A percentile compares a stretch with the other conserved stretches of the same genome.
Conservation (phyloP, 1,139 yeast species). For the Yamadazyma diddensiae region DNA sequence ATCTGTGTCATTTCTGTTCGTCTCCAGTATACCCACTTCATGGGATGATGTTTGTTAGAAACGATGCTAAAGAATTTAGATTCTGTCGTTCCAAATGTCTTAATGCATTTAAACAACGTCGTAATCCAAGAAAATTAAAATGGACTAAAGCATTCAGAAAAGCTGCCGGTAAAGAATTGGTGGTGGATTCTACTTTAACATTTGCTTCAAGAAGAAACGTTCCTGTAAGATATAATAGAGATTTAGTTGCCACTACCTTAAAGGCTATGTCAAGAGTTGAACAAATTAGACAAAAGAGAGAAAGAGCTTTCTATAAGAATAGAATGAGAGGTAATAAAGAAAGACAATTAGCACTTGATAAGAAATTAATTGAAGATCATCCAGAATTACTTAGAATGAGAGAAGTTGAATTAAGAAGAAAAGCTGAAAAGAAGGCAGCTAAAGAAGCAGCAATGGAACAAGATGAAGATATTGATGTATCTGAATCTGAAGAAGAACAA, state of each 20-base stretch:
- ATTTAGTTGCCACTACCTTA: slow-evolving; percentile 88
- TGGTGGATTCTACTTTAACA: slow-evolving; percentile 93
- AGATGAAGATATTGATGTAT: slow-evolving; percentile 41
- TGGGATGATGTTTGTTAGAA: slow-evolving; percentile 96
- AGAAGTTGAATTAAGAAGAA: slow-evolving; percentile 86
- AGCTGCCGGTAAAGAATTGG: slow-evolving; percentile 98
- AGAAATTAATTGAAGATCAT: slow-evolving; percentile 80
- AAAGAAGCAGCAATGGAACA: slow-evolving; percentile 51
- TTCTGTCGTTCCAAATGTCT: slow-evolving; percentile 99
- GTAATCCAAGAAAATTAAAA: slow-evolving; percentile 96
- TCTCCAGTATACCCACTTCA: slow-evolving; percentile 97
- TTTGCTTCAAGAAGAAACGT: slow-evolving; percentile 97
- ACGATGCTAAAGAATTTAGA: slow-evolving; percentile 95
- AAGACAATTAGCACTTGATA: slow-evolving; percentile 78
- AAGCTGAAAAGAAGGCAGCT: slow-evolving; percentile 67
- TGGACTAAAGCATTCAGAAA: slow-evolving; percentile 99
- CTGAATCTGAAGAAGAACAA: slow-evolving; percentile 42
- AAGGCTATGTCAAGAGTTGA: slow-evolving; percentile 95
- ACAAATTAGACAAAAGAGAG: slow-evolving; percentile 94
- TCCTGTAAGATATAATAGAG: slow-evolving; percentile 97
- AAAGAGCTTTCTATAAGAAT: slow-evolving; percentile 97
- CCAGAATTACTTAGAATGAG: slow-evolving; percentile 89
- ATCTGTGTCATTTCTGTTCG: slow-evolving; percentile 95
- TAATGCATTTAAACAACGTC: slow-evolving; percentile 94
- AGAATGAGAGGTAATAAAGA: slow-evolving; percentile 98